Base-by-base conservation (phyloP, 768 basidiomycete species). In the Cantharellus cinnabarinus region DNA sequence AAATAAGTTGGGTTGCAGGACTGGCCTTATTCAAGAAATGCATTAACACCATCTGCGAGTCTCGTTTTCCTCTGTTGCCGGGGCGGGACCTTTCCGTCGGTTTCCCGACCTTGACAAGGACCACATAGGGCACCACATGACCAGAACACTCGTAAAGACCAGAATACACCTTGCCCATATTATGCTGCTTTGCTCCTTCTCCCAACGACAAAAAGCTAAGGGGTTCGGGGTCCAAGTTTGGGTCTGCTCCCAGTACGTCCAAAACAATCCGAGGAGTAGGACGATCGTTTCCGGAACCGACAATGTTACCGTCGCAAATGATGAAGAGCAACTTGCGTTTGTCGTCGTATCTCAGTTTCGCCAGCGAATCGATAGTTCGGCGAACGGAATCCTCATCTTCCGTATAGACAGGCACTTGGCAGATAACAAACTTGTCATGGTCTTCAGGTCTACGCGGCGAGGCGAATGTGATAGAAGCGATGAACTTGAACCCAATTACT, bases 341-440 rank as follows among this genome's bases (percentile, higher is more conserved):
- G 74, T 99, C 94, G 66, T 99, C 94, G 66, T 98, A 99, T 70
- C 89, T 93, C 71, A 94, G 76, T 68, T 85, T 80, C 2, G 94
- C 89, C 60, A 99, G 73, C 3, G 91, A 94, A 68, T 98, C 90
- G 67, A 99, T 94, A 2, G 91, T 95, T 64, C 75, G 76, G 55
- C 85, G 77, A 56, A 98, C 74, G 3, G 89, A 95, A 10, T 74
- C 68, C 62, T 91, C 85, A 63, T 91, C 94, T 75, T 98, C 94
- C 2, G 94, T 98, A 68, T 98, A 98, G 77, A 94, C 97, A 38
- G 94, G 94, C 0, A 98, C 90, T 67, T 98, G 94, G 68, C 93
- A 97, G 65, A 94, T 89, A 63, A 95, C 85, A 64, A 95, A 94
- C 71, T 95, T 94, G 74, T 95, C 90, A 67, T 91, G 89, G 65